These are phyloP conservation scores for Huntiella decipiens DNA, from an alignment of 2,329 filamentous ascomycete genomes.

Conservation along the genomic window DNA sequence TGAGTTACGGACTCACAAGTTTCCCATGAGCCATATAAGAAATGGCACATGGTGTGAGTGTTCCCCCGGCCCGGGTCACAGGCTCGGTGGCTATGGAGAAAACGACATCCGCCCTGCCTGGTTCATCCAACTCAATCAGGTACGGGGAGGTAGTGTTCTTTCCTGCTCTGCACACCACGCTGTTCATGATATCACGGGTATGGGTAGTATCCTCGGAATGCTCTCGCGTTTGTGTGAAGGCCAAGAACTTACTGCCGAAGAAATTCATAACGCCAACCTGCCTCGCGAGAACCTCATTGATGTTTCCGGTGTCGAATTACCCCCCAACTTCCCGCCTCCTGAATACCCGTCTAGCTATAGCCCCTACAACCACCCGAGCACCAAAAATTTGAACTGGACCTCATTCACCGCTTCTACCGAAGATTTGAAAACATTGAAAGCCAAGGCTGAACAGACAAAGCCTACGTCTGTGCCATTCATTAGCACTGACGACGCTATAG, in stretches of 20 bases:
- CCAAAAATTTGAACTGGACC: too few species aligned
- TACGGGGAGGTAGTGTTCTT: neutral
- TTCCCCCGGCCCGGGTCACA: neutral
- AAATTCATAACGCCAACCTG: neutral
- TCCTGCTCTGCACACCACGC: neutral
- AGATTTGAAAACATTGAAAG: neutral
- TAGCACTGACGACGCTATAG: conserved; percentile 2
- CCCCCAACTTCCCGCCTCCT: neutral
- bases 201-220: neutral
- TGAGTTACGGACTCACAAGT: neutral
- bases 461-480: neutral
- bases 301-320: neutral
- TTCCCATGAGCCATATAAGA: neutral
- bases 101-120: neutral
- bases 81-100: neutral
- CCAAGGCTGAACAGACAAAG: neutral
- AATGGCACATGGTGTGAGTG: neutral
- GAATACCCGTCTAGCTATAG: neutral
- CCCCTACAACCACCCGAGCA: too few species aligned
- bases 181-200: neutral
- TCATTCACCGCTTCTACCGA: too few species aligned
- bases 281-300: neutral
- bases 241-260: neutral
- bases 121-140: neutral
- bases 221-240: neutral